Conservation (phyloP, 495 filamentous ascomycete species). For the Podospora fimiseda region DNA sequence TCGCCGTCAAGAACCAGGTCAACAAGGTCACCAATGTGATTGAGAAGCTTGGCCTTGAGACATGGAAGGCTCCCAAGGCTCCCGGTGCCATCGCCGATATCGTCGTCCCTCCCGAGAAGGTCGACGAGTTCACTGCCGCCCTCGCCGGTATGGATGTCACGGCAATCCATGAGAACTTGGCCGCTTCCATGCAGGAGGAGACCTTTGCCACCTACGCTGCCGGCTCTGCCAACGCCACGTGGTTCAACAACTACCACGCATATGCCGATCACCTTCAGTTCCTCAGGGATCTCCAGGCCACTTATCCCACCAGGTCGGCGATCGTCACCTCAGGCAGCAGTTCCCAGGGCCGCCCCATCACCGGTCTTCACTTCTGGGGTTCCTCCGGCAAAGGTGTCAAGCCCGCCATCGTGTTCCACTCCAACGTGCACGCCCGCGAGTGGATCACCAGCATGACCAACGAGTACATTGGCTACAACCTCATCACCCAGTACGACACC, state of each 20-base stretch:
- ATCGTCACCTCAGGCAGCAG: conserved; percentile 48
- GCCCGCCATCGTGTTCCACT: conserved; percentile 53
- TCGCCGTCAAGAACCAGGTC: conserved; percentile 20
- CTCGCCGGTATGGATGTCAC: conserved; percentile 15
- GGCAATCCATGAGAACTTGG: conserved; percentile 29
- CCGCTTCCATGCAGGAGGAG: conserved; percentile 23
- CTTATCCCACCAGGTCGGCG: conserved; percentile 42
- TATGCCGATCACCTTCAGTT: conserved; percentile 49
- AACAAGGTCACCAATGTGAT: conserved; percentile 19
- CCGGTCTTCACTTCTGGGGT: conserved; percentile 55
- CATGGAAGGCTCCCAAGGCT: conserved; percentile 26
- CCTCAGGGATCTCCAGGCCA: conserved; percentile 41
- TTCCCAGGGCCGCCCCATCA: conserved; percentile 46
- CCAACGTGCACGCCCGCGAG: conserved; percentile 57
- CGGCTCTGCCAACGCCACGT: conserved; percentile 27
- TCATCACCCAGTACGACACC: conserved; percentile 42
- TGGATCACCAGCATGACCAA: conserved; percentile 55
- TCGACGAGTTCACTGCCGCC: conserved; percentile 18
- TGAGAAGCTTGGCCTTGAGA: conserved; percentile 21
- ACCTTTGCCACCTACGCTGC: conserved; percentile 19
- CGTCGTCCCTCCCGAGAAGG: conserved; percentile 23
- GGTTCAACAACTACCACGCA: conserved; percentile 51
- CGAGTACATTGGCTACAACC: conserved; percentile 53
- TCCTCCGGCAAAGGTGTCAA: conserved; percentile 43
- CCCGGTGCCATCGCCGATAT: conserved; percentile 22